These are phyloP conservation scores for Agaricus blazei DNA, from an alignment of 768 basidiomycete species.

Conservation along the genomic window DNA sequence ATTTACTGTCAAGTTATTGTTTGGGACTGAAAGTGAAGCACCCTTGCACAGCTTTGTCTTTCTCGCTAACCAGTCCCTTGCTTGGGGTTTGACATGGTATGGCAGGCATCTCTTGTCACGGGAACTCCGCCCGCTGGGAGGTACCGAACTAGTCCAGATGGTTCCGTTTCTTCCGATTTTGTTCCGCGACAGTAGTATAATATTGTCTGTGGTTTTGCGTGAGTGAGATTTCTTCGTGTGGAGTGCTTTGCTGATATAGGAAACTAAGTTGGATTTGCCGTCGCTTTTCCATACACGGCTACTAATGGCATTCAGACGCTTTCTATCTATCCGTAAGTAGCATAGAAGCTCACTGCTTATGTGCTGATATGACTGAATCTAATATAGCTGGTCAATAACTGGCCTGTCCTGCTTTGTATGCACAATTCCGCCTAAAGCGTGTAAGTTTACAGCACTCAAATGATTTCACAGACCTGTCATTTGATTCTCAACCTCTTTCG, in stretches of 20 bases:
- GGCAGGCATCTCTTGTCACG: not conserved
- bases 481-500: not conserved
- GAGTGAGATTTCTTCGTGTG: not conserved
- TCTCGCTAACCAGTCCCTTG: not conserved
- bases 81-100: not conserved
- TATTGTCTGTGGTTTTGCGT: not conserved
- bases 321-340: not conserved
- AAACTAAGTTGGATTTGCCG: not conserved
- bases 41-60: not conserved
- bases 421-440: not conserved
- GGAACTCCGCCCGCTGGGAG: not conserved
- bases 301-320: not conserved
- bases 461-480: not conserved
- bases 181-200: not conserved
- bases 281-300: not conserved
- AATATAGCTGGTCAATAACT: not conserved
- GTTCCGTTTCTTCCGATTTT: not conserved
- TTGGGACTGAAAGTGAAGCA: not conserved
- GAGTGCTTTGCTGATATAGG: not conserved
- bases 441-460: not conserved
- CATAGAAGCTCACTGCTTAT: too few relatives aligned
- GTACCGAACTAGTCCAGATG: not conserved
- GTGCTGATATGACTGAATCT: not conserved
- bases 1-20: not conserved
- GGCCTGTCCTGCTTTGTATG: not conserved